Percentiles rank a stretch among this genome's conserved stretches.
Evolutionary conservation across 805 yeast species (phyloP).

Genomic region (Candida corydali): DNA sequence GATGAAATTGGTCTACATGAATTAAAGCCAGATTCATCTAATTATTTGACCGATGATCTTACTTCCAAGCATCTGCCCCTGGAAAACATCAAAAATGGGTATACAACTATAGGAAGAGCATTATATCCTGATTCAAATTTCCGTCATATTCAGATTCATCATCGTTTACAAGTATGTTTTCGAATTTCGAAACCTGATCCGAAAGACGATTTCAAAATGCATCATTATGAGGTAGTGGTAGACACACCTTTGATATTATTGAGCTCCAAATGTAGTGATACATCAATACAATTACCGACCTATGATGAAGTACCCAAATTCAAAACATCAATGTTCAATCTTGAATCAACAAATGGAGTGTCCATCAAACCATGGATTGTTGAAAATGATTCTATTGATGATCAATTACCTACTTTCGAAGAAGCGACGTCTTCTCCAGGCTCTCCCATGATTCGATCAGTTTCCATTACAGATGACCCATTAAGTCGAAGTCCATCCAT

Average conservation of each 20-base stretch:
- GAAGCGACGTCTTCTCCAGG: conserved; percentile 54
- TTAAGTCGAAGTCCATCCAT: conserved; percentile 33
- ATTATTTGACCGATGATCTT: conserved; percentile 26
- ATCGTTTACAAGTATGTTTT: conserved; percentile 66
- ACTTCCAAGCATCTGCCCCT: conserved; percentile 8
- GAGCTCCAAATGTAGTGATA: conserved; percentile 39
- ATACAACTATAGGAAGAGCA: conserved; percentile 31
- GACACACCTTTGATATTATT: conserved; percentile 64
- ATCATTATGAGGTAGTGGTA: conserved; percentile 76
- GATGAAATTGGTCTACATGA: conserved; percentile 12
- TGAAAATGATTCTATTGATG: conserved; percentile 10
- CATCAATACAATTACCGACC: conserved; percentile 36
- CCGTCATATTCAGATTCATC: conserved; percentile 58
- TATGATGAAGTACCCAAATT: conserved; percentile 29
- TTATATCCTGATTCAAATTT: conserved; percentile 64
- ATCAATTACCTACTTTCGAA: conserved; percentile 57
- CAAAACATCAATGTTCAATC: conserved; percentile 35
- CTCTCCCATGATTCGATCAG: conserved; percentile 33
- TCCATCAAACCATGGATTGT: conserved; percentile 25
- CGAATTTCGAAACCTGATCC: conserved; percentile 63
- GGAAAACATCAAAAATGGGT: conserved; percentile 33
- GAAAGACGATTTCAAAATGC: conserved; percentile 42
- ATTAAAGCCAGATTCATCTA: conserved; percentile 27
- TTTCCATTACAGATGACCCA: conserved; percentile 35
- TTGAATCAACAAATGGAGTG: conserved; percentile 20